Conservation (phyloP, 805 yeast genomes). For the Saturnispora dispora region DNA sequence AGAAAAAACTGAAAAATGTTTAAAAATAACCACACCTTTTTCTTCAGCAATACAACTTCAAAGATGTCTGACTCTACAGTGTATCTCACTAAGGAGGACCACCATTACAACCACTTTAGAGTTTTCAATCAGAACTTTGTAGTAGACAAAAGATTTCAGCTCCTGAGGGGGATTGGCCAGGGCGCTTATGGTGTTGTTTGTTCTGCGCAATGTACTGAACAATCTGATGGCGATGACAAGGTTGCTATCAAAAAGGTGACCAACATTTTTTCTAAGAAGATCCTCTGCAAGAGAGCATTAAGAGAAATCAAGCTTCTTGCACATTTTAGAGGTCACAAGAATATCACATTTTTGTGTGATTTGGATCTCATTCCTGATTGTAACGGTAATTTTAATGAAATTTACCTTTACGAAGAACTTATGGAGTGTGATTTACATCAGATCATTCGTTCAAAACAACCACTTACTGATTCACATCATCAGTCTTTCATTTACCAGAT, state of each 20-base stretch:
- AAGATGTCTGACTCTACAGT: conserved; percentile 3
- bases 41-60: neutral
- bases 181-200: conserved; percentile 98
- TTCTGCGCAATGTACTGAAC: conserved; percentile 74
- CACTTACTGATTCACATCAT: conserved; percentile 88
- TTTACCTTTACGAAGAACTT: conserved; percentile 87
- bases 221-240: conserved; percentile 66
- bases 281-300: conserved; percentile 83
- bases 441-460: conserved; percentile 88
- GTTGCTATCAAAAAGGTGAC: conserved; percentile 97
- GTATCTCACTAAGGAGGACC: conserved; percentile 6
- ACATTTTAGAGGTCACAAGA: conserved; percentile 93
- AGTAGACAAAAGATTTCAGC: conserved; percentile 79
- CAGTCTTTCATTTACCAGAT: conserved; percentile 90
- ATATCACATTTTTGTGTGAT: conserved; percentile 91
- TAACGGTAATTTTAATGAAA: conserved; percentile 71
- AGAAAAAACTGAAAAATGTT: neutral
- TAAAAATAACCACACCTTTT: neutral
- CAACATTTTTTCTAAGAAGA: conserved; percentile 84
- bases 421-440: conserved; percentile 99
- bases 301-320: conserved; percentile 84
- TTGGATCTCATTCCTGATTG: conserved; percentile 78
- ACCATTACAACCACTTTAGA: conserved; percentile 29
- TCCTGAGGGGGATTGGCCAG: conserved; percentile 90
- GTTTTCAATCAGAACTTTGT: conserved; percentile 88